These are phyloP conservation scores for Populus hybrid DNA, from an alignment of 441 rosid species.

Conservation along the genomic window DNA sequence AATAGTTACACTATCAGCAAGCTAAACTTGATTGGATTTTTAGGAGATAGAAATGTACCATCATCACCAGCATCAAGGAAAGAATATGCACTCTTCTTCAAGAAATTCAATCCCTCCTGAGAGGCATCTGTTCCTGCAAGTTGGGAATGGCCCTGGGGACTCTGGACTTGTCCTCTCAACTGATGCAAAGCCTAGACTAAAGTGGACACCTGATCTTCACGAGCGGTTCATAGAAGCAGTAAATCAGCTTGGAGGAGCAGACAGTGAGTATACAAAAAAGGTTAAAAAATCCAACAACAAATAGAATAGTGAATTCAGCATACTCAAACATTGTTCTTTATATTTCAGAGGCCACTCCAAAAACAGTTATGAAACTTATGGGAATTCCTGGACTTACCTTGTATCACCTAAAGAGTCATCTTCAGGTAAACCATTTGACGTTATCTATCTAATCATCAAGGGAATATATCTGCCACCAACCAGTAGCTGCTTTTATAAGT, in stretches of 20 bases:
- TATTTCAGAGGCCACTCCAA: slow-evolving; percentile 94
- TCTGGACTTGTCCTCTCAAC: slow-evolving; percentile 94
- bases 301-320: slow-evolving; percentile 12
- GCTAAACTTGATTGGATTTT: slow-evolving; percentile 25
- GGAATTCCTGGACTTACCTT: slow-evolving; percentile 95
- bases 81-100: slow-evolving; percentile 64
- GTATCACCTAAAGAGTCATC: slow-evolving; percentile 98
- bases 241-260: slow-evolving; percentile 97
- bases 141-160: slow-evolving; percentile 81
- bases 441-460: not conserved
- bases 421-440: slow-evolving; percentile 55
- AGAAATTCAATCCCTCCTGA: slow-evolving; percentile 68
- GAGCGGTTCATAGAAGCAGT: slow-evolving; percentile 94
- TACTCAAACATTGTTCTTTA: slow-evolving; percentile 14
- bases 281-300: slow-evolving; percentile 4
- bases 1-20: slow-evolving; percentile 10
- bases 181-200: slow-evolving; percentile 93
- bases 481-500: slow-evolving; percentile 1
- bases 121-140: slow-evolving; percentile 75
- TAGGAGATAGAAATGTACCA: slow-evolving; percentile 54
- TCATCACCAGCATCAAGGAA: slow-evolving; percentile 72
- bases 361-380: slow-evolving; percentile 96
- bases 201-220: slow-evolving; percentile 96
- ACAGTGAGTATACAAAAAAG: slow-evolving; percentile 55
- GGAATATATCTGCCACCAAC: not conserved